Base-by-base conservation (phyloP, 805 yeast species). In the Clavispora asparagi region DNA sequence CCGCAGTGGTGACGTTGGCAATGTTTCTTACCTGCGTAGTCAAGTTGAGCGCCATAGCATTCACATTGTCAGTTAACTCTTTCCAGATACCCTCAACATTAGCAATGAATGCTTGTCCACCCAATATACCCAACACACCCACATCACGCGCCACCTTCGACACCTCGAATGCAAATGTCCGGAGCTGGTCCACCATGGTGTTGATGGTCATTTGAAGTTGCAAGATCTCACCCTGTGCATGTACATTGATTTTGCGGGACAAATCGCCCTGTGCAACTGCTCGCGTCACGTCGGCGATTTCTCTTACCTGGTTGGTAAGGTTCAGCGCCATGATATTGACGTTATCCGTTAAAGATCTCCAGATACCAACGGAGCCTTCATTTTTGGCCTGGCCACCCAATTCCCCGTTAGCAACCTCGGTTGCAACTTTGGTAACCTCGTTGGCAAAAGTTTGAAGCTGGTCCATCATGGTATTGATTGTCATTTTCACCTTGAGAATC, bases 201-300 rank as follows among this genome's bases (percentile, higher is more conserved):
- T 88, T 88, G 58, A 87, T 87, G 8, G 95, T 88, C 70, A 85
- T 85, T 62, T 87, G 95, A 51, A 88, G 74, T 56, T 85, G 92
- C 47, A 86, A 71, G 51, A 87, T 88, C 67, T 87, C 96, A 41
- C 96, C 96, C 63, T 88, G 95, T 7, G 95, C 96, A 64, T 87
- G 92, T 12, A 88, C 95, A 62, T 86, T 86, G 60, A 88, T 87
- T 59, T 87, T 87, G 42, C 90, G 71, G 0, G 90, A 82, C 54
- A 87, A 70, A 63, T 87, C 96, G 57, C 96, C 96, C 49, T 81
- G 76, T 6, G 95, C 96, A 10, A 87, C 96, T 1, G 95, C 95
- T 17, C 91, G 74, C 6, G 95, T 88, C 31, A 87, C 96, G 56
- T 87, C 95, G 23, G 95, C 94, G 50, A 87, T 87, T 65, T 87